Conservation (phyloP, 495 filamentous ascomycete genomes). For the Hypoxylon subgilvum region DNA sequence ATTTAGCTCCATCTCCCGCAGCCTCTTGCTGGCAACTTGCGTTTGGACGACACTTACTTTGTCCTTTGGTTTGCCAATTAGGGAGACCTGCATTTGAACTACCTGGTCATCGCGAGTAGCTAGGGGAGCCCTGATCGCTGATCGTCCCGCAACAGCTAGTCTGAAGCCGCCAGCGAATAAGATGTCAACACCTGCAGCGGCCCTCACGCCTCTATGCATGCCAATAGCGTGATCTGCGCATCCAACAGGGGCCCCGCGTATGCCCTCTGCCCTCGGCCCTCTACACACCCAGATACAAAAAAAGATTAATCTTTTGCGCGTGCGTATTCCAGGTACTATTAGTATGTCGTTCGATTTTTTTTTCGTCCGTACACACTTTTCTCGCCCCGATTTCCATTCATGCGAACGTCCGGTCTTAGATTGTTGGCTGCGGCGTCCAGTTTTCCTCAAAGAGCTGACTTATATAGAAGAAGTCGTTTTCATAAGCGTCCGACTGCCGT, state of each 20-base stretch:
- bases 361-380: background rate
- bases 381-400: background rate
- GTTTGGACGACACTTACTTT: background rate
- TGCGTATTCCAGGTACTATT: slow-evolving; percentile 8
- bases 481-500: slow-evolving; percentile 46
- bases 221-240: background rate
- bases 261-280: too few species aligned
- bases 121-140: background rate
- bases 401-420: slow-evolving; percentile 27
- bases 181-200: background rate
- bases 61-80: background rate
- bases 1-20: background rate
- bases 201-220: slow-evolving; percentile 12
- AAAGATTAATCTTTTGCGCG: background rate
- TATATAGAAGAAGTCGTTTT: slow-evolving; percentile 58
- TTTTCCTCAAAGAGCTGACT: slow-evolving; percentile 59
- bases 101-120: background rate
- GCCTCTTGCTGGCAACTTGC: background rate
- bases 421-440: slow-evolving; percentile 55
- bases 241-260: background rate
- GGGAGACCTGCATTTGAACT: slow-evolving; percentile 19
- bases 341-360: background rate
- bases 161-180: background rate
- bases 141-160: background rate
- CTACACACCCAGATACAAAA: slow-evolving; percentile 2